phyloP scores from a whole-genome alignment of 1,284 basidiomycete genomes.

The Volvariella volvacea region DNA sequence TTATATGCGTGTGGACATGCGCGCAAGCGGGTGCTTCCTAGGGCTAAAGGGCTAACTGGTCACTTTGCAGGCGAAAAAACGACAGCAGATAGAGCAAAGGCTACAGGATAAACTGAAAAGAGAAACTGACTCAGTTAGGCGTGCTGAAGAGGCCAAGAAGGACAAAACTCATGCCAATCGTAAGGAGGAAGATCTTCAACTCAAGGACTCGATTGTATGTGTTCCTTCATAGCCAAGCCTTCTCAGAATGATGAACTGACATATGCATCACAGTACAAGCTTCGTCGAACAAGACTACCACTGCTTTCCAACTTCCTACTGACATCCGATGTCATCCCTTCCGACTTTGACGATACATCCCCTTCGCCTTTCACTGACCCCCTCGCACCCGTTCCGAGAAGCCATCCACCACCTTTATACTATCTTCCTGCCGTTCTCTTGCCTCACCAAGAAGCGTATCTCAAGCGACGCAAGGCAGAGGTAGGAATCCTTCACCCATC shows the following conservation, averaged over 20 bases:
- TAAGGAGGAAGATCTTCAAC: constrained; percentile 72
- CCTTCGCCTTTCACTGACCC: constrained; percentile 29
- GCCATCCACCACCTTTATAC: constrained; percentile 69
- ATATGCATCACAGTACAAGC: constrained; percentile 47
- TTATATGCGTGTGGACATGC: constrained; percentile 2
- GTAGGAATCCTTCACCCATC: constrained; percentile 38
- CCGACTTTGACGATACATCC: constrained; percentile 20
- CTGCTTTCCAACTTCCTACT: constrained; percentile 69
- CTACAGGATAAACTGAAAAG: constrained; percentile 73
- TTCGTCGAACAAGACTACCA: constrained; percentile 60
- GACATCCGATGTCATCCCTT: constrained; percentile 63
- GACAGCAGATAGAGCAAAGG: constrained; percentile 72
- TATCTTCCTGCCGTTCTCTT: constrained; percentile 67
- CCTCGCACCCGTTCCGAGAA: constrained; percentile 45
- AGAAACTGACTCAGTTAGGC: constrained; percentile 76
- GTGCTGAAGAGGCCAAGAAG: constrained; percentile 76
- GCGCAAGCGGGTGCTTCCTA: not conserved
- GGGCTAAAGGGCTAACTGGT: too few relatives aligned
- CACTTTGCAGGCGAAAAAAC: constrained; percentile 67
- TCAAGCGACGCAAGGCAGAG: constrained; percentile 54
- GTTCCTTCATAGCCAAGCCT: not conserved
- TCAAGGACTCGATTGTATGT: constrained; percentile 73
- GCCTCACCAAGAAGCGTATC: constrained; percentile 64
- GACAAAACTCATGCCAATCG: constrained; percentile 67
- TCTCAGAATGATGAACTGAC: not conserved